A percentile compares a stretch with the other conserved stretches of the same genome.
Conservation (phyloP, 306 rosid genomes). For the Psophocarpus tetragonolobus region DNA sequence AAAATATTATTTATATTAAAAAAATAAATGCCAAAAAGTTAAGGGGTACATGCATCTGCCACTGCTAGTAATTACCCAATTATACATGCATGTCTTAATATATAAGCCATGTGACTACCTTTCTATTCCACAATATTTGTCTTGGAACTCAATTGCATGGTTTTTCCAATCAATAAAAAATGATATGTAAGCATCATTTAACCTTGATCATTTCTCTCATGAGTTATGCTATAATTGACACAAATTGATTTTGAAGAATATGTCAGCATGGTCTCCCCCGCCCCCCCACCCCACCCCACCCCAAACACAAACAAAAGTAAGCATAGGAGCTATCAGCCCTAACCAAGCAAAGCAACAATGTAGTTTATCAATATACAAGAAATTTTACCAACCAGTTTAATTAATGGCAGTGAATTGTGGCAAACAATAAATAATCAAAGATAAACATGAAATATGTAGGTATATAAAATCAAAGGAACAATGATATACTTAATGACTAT, state of each 20-base stretch:
- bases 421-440: slow-evolving; percentile 7
- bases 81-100: too few relatives aligned
- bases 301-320: not conserved
- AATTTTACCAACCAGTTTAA: not conserved
- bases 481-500: slow-evolving; percentile 16
- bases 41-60: too few relatives aligned
- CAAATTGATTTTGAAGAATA: not conserved
- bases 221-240: not conserved
- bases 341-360: not conserved
- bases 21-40: too few relatives aligned
- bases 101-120: too few relatives aligned
- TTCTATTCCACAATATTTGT: too few relatives aligned
- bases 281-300: too few relatives aligned
- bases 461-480: slow-evolving; percentile 20
- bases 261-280: not conserved
- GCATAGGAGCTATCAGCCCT: slow-evolving; percentile 6
- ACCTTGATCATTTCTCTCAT: not conserved
- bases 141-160: too few relatives aligned
- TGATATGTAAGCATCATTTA: too few relatives aligned
- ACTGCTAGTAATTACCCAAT: too few relatives aligned
- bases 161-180: too few relatives aligned
- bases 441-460: slow-evolving; percentile 11
- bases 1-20: too few relatives aligned
- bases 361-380: not conserved
- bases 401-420: slow-evolving; percentile 6